These are phyloP conservation scores for Rosellinia necatrix DNA, from an alignment of 2,329 filamentous ascomycete genomes.

Conservation along the genomic window DNA sequence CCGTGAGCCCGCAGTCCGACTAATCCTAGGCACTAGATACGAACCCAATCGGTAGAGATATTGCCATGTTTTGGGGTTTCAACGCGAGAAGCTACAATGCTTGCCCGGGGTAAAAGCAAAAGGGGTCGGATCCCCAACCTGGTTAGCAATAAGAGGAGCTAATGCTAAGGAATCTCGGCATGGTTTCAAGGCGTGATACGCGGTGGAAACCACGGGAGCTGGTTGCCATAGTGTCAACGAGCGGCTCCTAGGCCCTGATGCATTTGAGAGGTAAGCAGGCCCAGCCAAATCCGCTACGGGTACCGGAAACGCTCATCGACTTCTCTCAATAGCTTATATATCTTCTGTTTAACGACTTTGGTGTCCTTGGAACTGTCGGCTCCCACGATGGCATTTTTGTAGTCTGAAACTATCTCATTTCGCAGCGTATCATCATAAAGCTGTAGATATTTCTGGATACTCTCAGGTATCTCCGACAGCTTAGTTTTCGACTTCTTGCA, in stretches of 20 bases:
- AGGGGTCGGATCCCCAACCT: background rate
- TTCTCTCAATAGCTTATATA: slow-evolving; percentile 13
- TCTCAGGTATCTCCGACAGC: slow-evolving; percentile 8
- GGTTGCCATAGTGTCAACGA: too few species aligned
- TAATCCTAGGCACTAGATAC: too few species aligned
- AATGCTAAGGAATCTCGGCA: too few species aligned
- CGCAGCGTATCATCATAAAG: slow-evolving; percentile 8
- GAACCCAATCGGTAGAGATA: too few species aligned
- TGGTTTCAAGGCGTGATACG: too few species aligned
- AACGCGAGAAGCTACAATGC: too few species aligned
- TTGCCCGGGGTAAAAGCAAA: background rate
- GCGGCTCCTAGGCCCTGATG: too few species aligned
- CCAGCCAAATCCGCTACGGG: background rate
- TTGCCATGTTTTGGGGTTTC: too few species aligned
- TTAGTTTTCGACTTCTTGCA: background rate
- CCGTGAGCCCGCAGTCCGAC: too few species aligned
- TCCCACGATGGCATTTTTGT: slow-evolving; percentile 15
- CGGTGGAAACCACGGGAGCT: too few species aligned
- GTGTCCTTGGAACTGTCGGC: slow-evolving; percentile 1
- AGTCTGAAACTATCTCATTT: slow-evolving; percentile 20
- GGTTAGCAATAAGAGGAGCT: too few species aligned
- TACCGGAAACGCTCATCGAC: slow-evolving; percentile 22
- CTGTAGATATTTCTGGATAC: slow-evolving; percentile 11
- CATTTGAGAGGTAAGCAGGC: too few species aligned
- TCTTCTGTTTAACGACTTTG: slow-evolving; percentile 6